Evolutionary conservation across 352 stramenopile species (phyloP).

Genomic region (Pilasporangium apinafurcum): DNA sequence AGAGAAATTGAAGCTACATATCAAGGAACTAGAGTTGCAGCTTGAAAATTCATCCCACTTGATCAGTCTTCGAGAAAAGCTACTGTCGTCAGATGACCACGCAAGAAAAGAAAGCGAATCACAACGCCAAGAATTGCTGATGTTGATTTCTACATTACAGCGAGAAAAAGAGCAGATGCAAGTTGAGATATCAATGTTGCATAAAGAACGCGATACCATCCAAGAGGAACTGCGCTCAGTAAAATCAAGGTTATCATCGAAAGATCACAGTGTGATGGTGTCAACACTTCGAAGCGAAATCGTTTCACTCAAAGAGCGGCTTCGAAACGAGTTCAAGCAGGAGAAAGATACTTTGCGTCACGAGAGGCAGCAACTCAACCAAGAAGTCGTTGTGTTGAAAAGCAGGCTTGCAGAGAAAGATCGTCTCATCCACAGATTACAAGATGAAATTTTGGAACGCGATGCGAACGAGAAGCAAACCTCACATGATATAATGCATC

Average conservation of each 20-base stretch:
- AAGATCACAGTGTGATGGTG: constrained; percentile 50
- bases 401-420: constrained; percentile 42
- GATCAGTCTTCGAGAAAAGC: constrained; percentile 34
- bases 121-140: constrained; percentile 37
- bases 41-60: constrained; percentile 32
- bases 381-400: constrained; percentile 33
- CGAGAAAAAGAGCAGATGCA: constrained; percentile 30
- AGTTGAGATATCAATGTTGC: constrained; percentile 10
- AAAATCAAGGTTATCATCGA: constrained; percentile 31
- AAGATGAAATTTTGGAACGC: constrained; percentile 26
- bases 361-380: constrained; percentile 28
- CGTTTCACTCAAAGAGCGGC: constrained; percentile 39
- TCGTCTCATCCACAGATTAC: constrained; percentile 21
- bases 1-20: constrained; percentile 33
- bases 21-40: constrained; percentile 48
- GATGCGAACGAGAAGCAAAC: constrained; percentile 34
- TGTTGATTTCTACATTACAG: constrained; percentile 30
- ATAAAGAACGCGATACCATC: constrained; percentile 16
- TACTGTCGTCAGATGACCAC: constrained; percentile 38
- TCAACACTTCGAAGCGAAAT: constrained; percentile 62
- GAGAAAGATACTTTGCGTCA: constrained; percentile 39
- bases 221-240: constrained; percentile 23
- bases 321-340: constrained; percentile 57
- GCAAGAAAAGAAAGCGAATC: constrained; percentile 30
- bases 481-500: constrained; percentile 29